Percentiles rank a stretch among this genome's conserved stretches.
Evolutionary conservation across 2,329 filamentous ascomycete genomes (phyloP).

Genomic region (Microsporum audouinii): DNA sequence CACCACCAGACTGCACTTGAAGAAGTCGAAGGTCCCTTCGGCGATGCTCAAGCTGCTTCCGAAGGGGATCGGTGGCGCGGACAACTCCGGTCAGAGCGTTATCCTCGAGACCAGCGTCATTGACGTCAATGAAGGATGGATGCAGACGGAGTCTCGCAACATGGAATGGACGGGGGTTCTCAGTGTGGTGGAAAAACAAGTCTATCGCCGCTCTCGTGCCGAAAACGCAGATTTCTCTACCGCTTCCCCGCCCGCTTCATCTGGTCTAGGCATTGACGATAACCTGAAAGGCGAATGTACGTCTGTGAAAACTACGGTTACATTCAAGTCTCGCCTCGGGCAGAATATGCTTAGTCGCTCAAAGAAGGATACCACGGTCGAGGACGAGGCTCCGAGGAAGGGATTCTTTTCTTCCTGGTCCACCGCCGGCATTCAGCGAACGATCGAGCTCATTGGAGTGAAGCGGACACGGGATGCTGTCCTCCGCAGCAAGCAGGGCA

Average conservation of each 20-base stretch:
- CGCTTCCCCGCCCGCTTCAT: slow-evolving; percentile 2
- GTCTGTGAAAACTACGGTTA: slow-evolving; percentile 50
- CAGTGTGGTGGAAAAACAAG: slow-evolving; percentile 51
- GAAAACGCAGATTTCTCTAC: slow-evolving; percentile 15
- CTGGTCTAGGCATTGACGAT: slow-evolving; percentile 27
- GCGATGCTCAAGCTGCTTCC: slow-evolving; percentile 52
- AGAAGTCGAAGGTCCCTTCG: slow-evolving; percentile 51
- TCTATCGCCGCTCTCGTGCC: slow-evolving; percentile 39
- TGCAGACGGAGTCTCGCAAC: slow-evolving; percentile 54
- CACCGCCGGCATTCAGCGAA: slow-evolving; percentile 49
- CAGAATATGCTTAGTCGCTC: slow-evolving; percentile 41
- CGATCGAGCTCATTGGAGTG: slow-evolving; percentile 52
- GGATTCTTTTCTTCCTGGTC: slow-evolving; percentile 50
- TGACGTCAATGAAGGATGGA: slow-evolving; percentile 52
- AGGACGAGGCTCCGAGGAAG: slow-evolving; percentile 43
- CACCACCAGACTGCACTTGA: slow-evolving; percentile 51
- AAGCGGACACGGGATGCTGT: slow-evolving; percentile 50
- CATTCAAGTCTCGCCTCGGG: slow-evolving; percentile 49
- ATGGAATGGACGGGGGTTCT: slow-evolving; percentile 56
- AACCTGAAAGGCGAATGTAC: slow-evolving; percentile 36
- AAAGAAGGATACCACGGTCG: slow-evolving; percentile 28
- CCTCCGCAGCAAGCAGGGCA: slow-evolving; percentile 52
- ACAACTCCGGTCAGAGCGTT: slow-evolving; percentile 49
- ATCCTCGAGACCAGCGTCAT: slow-evolving; percentile 53
- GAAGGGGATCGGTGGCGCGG: slow-evolving; percentile 46